phyloP scores from a whole-genome alignment of 1,139 yeast species.

The Pneumocystis sp. region DNA sequence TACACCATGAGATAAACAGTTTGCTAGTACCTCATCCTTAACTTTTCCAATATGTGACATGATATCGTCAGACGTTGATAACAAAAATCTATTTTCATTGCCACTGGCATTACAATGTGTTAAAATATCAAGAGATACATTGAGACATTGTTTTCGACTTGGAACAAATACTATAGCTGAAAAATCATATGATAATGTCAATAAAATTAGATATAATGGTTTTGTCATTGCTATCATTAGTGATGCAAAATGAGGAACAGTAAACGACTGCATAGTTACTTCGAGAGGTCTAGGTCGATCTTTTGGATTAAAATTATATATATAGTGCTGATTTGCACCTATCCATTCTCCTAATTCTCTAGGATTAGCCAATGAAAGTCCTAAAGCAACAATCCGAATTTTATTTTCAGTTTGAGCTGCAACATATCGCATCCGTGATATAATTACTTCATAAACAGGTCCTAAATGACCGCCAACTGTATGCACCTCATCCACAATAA shows the following conservation, averaged over 20 bases:
- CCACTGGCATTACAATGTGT: constrained; percentile 25
- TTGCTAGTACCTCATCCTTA: constrained; percentile 34
- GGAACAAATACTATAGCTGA: constrained; percentile 42
- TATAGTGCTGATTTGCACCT: constrained; percentile 44
- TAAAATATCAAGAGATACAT: constrained; percentile 35
- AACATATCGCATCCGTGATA: constrained; percentile 60
- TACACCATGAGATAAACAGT: constrained; percentile 44
- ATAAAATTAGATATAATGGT: constrained; percentile 30
- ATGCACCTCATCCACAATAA: constrained; percentile 70
- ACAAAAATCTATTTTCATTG: constrained; percentile 27
- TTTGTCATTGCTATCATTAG: constrained; percentile 37
- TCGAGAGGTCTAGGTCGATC: constrained; percentile 44
- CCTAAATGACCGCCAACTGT: constrained; percentile 45
- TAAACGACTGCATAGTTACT: constrained; percentile 42
- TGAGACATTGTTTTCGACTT: constrained; percentile 40
- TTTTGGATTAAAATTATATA: constrained; percentile 56
- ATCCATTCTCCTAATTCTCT: constrained; percentile 78
- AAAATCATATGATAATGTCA: constrained; percentile 22
- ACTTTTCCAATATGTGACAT: constrained; percentile 26
- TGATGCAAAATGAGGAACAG: constrained; percentile 36
- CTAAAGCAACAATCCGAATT: constrained; percentile 50
- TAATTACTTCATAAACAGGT: constrained; percentile 47
- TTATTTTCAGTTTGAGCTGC: constrained; percentile 42
- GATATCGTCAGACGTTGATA: constrained; percentile 28
- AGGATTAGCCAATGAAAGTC: constrained; percentile 58